phyloP scores from a whole-genome alignment of 164 flowering plant genomes.

The Saururus chinensis region DNA sequence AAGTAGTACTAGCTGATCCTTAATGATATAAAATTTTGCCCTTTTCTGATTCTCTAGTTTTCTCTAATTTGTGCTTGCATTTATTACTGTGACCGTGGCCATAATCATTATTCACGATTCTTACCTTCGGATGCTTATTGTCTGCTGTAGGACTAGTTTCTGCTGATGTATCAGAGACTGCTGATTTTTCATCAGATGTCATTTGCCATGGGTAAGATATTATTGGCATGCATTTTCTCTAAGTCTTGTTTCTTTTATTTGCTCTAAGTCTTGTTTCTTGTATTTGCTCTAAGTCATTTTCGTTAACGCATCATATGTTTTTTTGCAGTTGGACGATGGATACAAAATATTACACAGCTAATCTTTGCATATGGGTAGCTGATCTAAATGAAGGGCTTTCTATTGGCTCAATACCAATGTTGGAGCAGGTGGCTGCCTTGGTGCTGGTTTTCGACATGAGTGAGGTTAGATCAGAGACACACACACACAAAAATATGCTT shows the following conservation, averaged over 20 bases:
- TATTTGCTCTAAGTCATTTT: neutral
- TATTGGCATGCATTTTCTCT: neutral
- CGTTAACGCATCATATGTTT: neutral
- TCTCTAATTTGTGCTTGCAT: no score
- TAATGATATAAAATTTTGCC: no score
- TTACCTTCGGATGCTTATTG: neutral
- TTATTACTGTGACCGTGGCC: no score
- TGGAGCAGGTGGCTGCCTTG: slow-evolving; percentile 45
- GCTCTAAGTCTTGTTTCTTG: neutral
- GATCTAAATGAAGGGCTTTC: slow-evolving; percentile 63
- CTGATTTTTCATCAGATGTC: slow-evolving; percentile 38
- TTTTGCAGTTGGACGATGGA: slow-evolving; percentile 66
- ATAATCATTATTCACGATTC: no score
- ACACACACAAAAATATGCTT: neutral
- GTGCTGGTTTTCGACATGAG: slow-evolving; percentile 86
- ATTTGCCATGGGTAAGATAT: slow-evolving; percentile 15
- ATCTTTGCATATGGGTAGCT: slow-evolving; percentile 73
- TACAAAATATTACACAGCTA: slow-evolving; percentile 86
- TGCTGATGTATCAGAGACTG: slow-evolving; percentile 48
- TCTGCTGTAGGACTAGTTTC: slow-evolving; percentile 44
- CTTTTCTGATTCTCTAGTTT: no score
- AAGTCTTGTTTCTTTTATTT: neutral
- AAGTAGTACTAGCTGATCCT: no score
- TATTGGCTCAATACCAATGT: slow-evolving; percentile 24
- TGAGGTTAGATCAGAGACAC: slow-evolving; percentile 33